A percentile compares a stretch with the other conserved stretches of the same genome.
These are phyloP conservation scores for Fusarium piperis DNA, from an alignment of 2,329 filamentous ascomycete genomes.

Conservation along the genomic window DNA sequence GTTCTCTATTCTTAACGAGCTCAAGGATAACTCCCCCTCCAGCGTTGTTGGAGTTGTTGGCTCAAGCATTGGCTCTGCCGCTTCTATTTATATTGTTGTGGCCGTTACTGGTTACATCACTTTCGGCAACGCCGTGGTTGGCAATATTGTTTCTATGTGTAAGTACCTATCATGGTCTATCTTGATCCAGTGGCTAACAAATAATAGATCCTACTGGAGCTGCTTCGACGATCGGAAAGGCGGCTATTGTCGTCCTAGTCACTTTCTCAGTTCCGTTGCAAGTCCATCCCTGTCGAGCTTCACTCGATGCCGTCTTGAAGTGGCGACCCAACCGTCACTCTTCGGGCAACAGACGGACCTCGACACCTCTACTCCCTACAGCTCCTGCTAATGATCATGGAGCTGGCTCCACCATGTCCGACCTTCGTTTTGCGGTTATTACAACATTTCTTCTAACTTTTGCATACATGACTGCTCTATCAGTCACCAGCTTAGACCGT, in stretches of 20 bases:
- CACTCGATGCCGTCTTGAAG: slow-evolving; percentile 89
- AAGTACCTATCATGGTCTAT: slow-evolving; percentile 49
- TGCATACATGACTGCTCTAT: slow-evolving; percentile 89
- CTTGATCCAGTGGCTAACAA: slow-evolving; percentile 29
- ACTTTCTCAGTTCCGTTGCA: slow-evolving; percentile 97
- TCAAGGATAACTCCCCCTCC: slow-evolving; percentile 80
- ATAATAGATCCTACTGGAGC: slow-evolving; percentile 56
- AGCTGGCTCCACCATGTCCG: slow-evolving; percentile 74
- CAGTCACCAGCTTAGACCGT: slow-evolving; percentile 86
- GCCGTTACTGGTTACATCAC: slow-evolving; percentile 96
- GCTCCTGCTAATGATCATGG: slow-evolving; percentile 59
- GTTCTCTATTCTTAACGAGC: slow-evolving; percentile 98
- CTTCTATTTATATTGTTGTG: slow-evolving; percentile 86
- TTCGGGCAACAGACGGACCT: slow-evolving; percentile 49
- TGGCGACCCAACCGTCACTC: slow-evolving; percentile 76
- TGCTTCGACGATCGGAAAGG: slow-evolving; percentile 90
- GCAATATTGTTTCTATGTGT: slow-evolving; percentile 96
- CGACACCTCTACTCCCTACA: slow-evolving; percentile 54
- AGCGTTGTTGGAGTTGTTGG: slow-evolving; percentile 81
- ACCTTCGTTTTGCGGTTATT: slow-evolving; percentile 87
- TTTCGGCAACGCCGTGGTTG: slow-evolving; percentile 87
- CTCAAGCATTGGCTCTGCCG: slow-evolving; percentile 88
- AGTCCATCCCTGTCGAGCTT: slow-evolving; percentile 95
- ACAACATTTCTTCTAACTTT: slow-evolving; percentile 86
- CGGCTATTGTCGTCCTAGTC: slow-evolving; percentile 94